phyloP scores from a whole-genome alignment of 805 yeast species.

The Kodamaea kaohsiungensis region DNA sequence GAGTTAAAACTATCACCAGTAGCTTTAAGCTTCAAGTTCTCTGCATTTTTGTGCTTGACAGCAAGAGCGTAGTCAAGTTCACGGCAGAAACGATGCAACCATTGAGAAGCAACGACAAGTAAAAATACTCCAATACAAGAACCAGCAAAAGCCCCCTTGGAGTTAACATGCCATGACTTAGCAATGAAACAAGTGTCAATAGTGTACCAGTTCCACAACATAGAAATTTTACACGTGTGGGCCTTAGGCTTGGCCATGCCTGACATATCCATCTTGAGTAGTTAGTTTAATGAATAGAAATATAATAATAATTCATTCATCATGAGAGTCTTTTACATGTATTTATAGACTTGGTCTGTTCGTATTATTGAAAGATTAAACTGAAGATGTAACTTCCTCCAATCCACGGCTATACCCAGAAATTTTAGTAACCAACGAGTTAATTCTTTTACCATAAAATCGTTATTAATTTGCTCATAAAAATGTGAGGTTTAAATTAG shows the following conservation, averaged over 20 bases:
- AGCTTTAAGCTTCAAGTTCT: neutral
- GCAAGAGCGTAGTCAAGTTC: slow-evolving; percentile 50
- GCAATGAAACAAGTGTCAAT: slow-evolving; percentile 66
- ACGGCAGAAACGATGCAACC: slow-evolving; percentile 55
- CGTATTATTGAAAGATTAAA: neutral
- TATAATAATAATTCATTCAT: neutral
- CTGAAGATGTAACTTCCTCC: neutral
- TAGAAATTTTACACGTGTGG: slow-evolving; percentile 37
- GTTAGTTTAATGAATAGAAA: too few species aligned
- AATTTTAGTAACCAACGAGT: neutral
- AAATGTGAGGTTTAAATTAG: neutral
- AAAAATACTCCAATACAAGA: slow-evolving; percentile 69
- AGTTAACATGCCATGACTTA: slow-evolving; percentile 59
- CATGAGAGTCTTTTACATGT: neutral
- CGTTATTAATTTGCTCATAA: neutral
- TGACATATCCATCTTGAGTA: slow-evolving; percentile 7
- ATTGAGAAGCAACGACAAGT: slow-evolving; percentile 56
- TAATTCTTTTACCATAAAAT: neutral
- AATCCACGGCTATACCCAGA: neutral
- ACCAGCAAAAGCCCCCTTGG: slow-evolving; percentile 68
- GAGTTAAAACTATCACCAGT: neutral
- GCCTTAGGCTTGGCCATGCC: slow-evolving; percentile 6
- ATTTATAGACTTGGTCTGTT: neutral
- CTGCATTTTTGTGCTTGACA: slow-evolving; percentile 10
- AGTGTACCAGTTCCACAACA: slow-evolving; percentile 78